Percentiles rank a stretch among this genome's conserved stretches.
Conservation (phyloP, 805 yeast species). For the Kluyveromyces lactis region DNA sequence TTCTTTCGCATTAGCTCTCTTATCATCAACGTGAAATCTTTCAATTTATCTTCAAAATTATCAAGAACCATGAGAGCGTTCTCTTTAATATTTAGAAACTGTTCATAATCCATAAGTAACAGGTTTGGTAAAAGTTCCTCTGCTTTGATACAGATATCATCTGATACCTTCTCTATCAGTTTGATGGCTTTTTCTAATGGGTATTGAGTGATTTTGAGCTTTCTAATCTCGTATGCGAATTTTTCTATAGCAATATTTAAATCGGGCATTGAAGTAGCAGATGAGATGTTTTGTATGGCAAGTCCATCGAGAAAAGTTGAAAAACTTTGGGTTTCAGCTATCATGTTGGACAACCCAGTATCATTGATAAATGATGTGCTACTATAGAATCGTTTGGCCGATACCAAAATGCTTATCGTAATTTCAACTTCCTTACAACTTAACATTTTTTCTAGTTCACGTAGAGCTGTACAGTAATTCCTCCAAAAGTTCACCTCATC, state of each 20-base stretch:
- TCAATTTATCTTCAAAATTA: constrained; percentile 52
- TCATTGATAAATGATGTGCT: constrained; percentile 67
- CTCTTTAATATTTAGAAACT: constrained; percentile 32
- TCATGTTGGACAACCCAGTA: constrained; percentile 52
- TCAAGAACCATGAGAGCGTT: constrained; percentile 26
- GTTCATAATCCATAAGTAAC: constrained; percentile 35
- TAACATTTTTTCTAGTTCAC: constrained; percentile 50
- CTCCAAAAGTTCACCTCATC: constrained; percentile 79
- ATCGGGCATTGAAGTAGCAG: constrained; percentile 37
- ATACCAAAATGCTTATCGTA: constrained; percentile 52
- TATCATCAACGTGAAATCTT: constrained; percentile 55
- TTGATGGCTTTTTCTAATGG: constrained; percentile 58
- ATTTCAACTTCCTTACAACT: constrained; percentile 42
- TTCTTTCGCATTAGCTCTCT: constrained; percentile 71
- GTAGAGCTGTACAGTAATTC: constrained; percentile 55
- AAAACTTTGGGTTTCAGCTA: constrained; percentile 43
- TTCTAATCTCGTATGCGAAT: constrained; percentile 57
- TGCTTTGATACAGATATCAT: constrained; percentile 44
- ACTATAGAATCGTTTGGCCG: constrained; percentile 73
- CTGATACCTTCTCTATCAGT: constrained; percentile 56
- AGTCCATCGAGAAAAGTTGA: constrained; percentile 60
- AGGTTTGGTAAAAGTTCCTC: constrained; percentile 35
- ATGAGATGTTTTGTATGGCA: constrained; percentile 52
- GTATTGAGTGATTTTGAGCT: constrained; percentile 48
- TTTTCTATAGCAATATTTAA: constrained; percentile 38